Evolutionary conservation across 306 rosid species (phyloP), one percentile per base, ranked within the genome.

Genomic region (Chamaecrista fasciculata): DNA sequence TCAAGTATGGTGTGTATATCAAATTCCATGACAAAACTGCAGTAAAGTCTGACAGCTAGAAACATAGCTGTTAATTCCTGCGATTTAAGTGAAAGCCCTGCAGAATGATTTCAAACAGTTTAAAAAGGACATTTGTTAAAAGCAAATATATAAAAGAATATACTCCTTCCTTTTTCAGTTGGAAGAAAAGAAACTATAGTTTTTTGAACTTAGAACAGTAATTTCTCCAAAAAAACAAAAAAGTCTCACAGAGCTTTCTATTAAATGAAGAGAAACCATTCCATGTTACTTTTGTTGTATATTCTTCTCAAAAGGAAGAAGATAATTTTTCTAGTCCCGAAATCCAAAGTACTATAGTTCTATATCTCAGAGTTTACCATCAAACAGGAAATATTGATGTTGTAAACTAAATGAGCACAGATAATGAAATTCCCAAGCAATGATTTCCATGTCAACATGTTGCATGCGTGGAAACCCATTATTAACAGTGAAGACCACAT

Each of bases 1-100:
- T 89, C 96, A 44, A 89, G 90, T 67, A 89, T 3, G 31, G 96
- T 89, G 74, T 89, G 96, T 34, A 89, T 85, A 62, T 89, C 96
- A 75, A 80, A 89, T 79, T 89, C 96, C 87, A 89, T 86, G 7
- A 86, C 96, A 76, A 86, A 82, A 80, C 96, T 89, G 82, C 90
- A 86, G 69, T 82, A 89, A 9, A 89, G 86, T 73, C 92, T 86
- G 52, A 79, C 91, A 66, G 80, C 91, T 21, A 89, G 80, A 82
- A 89, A 89, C 47, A 77, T 34, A 34, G 96, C 96, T 26, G 96
- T 89, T 59, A 89, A 78, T 48, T 86, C 96, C 85, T 89, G 96
- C 11, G 96, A 84, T 67, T 86, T 89, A 16, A 89, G 90, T 7
- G 96, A 89, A 66, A 89, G 85, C 19, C 96, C 96, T 89, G 81